Evolutionary conservation across 495 filamentous ascomycete species (phyloP), one percentile per base, ranked within the genome.

Genomic region (Letharia columbiana): DNA sequence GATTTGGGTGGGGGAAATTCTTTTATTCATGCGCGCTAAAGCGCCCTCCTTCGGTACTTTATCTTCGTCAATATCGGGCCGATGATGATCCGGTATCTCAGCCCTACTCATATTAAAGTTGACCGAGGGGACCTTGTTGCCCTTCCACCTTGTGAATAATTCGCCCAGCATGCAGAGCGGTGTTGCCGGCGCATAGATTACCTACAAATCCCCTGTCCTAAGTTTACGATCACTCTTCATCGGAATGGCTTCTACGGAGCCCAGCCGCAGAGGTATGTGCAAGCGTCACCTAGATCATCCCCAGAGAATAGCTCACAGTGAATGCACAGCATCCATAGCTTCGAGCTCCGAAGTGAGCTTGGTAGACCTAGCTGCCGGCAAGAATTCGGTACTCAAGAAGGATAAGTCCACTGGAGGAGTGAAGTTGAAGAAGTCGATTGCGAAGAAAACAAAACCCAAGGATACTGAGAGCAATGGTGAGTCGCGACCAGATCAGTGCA

Each of bases 351-450:
- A 72, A 23, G 52, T 79, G 45, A 81, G 77, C 67, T 68, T 82
- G 37, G 75, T 81, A 44, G 80, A 81, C 73, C 64, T 64, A 39
- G 77, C 77, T 18, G 79, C 76, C 23, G 78, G 77, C 57, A 81
- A 77, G 65, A 82, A 80, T 66, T 77, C 75, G 58, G 82, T 84
- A 8, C 77, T 82, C 64, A 89, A 90, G 73, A 88, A 90, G 75
- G 80, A 81, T 23, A 86, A 79, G 67, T 64, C 71, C 31, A 80
- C 75, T 64, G 82, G 82, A 31, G 82, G 83, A 65, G 81, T 89
- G 70, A 91, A 89, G 73, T 75, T 91, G 50, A 91, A 89, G 78
- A 89, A 87, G 76, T 69, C 75, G 62, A 69, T 71, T 18, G 64
- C 67, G 4, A 72, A 72, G 60, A 67, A 68, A 45, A 54, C 71